A percentile compares a stretch with the other conserved stretches of the same genome.
These are phyloP conservation scores for Hymenotorrendiella dingleyae DNA, from an alignment of 2,329 filamentous ascomycete species.

Conservation along the genomic window DNA sequence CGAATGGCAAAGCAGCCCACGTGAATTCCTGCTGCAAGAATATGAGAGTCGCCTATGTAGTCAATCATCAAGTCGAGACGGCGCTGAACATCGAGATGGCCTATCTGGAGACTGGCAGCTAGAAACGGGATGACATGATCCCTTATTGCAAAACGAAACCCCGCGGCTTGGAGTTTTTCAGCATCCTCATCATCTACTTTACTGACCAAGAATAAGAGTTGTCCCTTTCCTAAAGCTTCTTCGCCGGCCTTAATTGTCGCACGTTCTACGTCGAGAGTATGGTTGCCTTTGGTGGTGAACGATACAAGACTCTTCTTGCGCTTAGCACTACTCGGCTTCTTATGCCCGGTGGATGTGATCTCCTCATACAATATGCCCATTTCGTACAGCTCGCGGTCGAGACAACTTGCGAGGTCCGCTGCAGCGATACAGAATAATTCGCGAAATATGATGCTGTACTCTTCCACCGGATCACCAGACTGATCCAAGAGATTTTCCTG, in stretches of 20 bases:
- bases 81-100: constrained; percentile 51
- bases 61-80: constrained; percentile 60
- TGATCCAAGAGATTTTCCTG: constrained; percentile 44
- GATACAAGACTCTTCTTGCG: constrained; percentile 6
- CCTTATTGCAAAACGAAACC: constrained; percentile 71
- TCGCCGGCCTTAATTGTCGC: constrained; percentile 59
- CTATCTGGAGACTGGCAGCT: constrained; percentile 68
- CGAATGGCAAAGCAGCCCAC: constrained; percentile 53
- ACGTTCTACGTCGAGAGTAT: constrained; percentile 19
- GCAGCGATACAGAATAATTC: constrained; percentile 81
- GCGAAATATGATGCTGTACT: constrained; percentile 72
- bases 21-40: constrained; percentile 48
- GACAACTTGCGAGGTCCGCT: constrained; percentile 61
- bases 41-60: constrained; percentile 42
- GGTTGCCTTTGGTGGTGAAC: neutral
- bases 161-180: constrained; percentile 59
- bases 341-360: constrained; percentile 60
- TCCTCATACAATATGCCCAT: constrained; percentile 71
- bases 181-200: constrained; percentile 54
- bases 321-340: constrained; percentile 8
- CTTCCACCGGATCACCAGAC: constrained; percentile 52
- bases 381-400: constrained; percentile 56
- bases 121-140: constrained; percentile 64
- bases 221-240: constrained; percentile 56
- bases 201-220: constrained; percentile 74